Evolutionary conservation across 495 filamentous ascomycete genomes (phyloP).

Genomic region (Penicillium macrosclerotiorum): DNA sequence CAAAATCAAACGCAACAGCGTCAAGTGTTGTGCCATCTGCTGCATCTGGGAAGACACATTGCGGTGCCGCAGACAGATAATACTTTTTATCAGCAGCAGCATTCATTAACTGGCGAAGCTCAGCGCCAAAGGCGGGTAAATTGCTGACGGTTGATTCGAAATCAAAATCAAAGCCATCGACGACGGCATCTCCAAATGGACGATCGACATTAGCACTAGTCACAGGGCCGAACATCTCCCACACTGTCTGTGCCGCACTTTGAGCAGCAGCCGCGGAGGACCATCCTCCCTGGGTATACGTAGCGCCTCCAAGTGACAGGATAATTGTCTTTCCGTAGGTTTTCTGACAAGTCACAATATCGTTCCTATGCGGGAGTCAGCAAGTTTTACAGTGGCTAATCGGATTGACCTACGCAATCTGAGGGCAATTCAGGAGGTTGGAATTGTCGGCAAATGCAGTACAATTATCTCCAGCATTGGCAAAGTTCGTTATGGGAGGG

Average conservation of each 20-base stretch:
- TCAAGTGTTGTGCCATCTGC: conserved; percentile 33
- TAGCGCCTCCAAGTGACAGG: conserved; percentile 1
- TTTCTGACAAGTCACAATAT: neutral
- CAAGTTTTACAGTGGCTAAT: neutral
- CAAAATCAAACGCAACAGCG: conserved; percentile 48
- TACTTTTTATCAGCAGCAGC: neutral
- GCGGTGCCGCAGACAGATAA: neutral
- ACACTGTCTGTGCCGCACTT: conserved; percentile 47
- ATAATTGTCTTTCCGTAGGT: conserved; percentile 17
- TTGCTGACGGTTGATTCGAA: conserved; percentile 38
- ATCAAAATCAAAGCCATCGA: conserved; percentile 64
- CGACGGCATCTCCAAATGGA: conserved; percentile 53
- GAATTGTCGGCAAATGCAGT: conserved; percentile 25
- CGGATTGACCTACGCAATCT: neutral
- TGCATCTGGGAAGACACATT: neutral
- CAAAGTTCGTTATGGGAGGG: conserved; percentile 42
- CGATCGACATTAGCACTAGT: conserved; percentile 30
- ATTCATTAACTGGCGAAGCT: conserved; percentile 46
- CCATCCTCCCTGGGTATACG: conserved; percentile 49
- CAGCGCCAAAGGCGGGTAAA: conserved; percentile 42
- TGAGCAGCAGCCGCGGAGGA: conserved; percentile 36
- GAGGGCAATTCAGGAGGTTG: neutral
- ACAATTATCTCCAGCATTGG: conserved; percentile 53
- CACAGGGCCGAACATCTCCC: conserved; percentile 56
- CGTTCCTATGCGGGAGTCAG: neutral